A percentile compares a stretch with the other conserved stretches of the same genome.
These are phyloP conservation scores for Rhynchospora breviuscula DNA, from an alignment of 176 grass and related monocot genomes.

Conservation along the genomic window DNA sequence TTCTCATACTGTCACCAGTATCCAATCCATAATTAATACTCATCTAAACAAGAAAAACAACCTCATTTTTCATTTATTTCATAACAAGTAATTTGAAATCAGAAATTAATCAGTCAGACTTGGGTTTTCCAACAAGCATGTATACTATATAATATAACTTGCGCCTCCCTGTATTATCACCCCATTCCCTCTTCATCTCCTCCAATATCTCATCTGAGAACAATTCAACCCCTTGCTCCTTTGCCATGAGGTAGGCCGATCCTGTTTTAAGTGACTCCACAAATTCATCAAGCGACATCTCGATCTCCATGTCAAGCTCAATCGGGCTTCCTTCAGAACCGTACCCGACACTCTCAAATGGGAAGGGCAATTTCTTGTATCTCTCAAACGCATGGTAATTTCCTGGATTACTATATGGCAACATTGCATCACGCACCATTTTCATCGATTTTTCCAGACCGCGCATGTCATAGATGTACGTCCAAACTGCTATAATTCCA, in stretches of 20 bases:
- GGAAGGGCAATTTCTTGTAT: slow-evolving; percentile 56
- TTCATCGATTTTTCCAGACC: slow-evolving; percentile 33
- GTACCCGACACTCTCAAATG: slow-evolving; percentile 55
- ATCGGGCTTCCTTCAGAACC: slow-evolving; percentile 52
- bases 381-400: slow-evolving; percentile 36
- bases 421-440: slow-evolving; percentile 26
- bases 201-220: slow-evolving; percentile 38
- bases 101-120: slow-evolving; percentile 4
- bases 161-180: neutral
- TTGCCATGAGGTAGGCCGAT: slow-evolving; percentile 37
- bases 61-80: neutral
- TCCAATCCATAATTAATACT: too few relatives aligned
- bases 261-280: slow-evolving; percentile 30
- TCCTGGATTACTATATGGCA: slow-evolving; percentile 51
- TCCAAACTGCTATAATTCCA: slow-evolving; percentile 58
- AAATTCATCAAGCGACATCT: slow-evolving; percentile 45
- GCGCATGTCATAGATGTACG: slow-evolving; percentile 46
- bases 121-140: slow-evolving; percentile 63
- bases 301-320: slow-evolving; percentile 48
- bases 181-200: slow-evolving; percentile 43
- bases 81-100: neutral
- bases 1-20: too few relatives aligned
- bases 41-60: too few relatives aligned
- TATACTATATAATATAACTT: slow-evolving; percentile 17
- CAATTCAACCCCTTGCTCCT: slow-evolving; percentile 53